Evolutionary conservation across 768 basidiomycete genomes (phyloP).

Genomic region (Amanita muscaria): DNA sequence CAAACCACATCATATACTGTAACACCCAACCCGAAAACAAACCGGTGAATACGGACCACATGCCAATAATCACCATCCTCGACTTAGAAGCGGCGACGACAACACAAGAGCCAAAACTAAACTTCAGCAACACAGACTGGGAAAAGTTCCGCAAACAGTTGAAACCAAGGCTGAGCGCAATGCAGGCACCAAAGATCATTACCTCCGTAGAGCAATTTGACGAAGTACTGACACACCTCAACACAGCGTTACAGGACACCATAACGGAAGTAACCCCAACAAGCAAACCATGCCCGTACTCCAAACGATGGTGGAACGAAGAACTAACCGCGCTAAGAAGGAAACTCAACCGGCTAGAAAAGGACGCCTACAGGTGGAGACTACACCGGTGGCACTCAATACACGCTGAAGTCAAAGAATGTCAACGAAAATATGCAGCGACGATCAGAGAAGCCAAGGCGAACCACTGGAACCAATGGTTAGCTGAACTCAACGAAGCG

Average conservation of each 20-base stretch:
- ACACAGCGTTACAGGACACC: not conserved
- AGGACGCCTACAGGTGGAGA: no score
- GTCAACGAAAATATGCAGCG: not conserved
- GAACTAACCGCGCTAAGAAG: no score
- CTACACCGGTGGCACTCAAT: not conserved
- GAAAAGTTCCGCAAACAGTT: no score
- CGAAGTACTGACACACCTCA: not conserved
- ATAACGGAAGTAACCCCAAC: not conserved
- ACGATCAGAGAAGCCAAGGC: not conserved
- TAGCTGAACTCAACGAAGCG: not conserved
- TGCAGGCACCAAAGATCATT: not conserved
- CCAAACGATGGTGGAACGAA: not conserved
- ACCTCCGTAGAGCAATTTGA: not conserved
- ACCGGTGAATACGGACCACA: not conserved
- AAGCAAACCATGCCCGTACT: not conserved
- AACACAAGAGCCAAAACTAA: not conserved
- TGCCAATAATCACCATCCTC: not conserved
- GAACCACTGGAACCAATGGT: not conserved
- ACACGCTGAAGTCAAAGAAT: not conserved
- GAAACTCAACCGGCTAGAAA: no score
- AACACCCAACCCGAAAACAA: not conserved
- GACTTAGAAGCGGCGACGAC: no score
- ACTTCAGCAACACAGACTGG: not conserved
- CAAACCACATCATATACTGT: not conserved
- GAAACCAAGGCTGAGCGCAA: no score